These are phyloP conservation scores for Apiospora sp. DNA, from an alignment of 2,329 filamentous ascomycete species.

Conservation along the genomic window DNA sequence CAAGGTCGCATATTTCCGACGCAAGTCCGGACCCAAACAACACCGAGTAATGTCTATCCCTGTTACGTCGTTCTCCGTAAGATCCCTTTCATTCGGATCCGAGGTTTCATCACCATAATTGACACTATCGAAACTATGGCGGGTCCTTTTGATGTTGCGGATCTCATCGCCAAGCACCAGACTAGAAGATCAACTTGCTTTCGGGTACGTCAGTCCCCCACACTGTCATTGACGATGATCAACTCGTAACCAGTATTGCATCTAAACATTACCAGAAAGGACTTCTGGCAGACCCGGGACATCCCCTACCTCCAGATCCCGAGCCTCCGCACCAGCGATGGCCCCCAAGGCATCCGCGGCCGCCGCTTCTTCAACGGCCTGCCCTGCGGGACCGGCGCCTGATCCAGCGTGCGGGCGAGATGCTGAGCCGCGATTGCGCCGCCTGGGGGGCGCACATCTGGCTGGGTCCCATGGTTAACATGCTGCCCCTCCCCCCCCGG, in stretches of 20 bases:
- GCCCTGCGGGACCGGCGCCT: conserved; percentile 60
- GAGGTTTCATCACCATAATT: background rate
- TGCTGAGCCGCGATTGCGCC: conserved; percentile 61
- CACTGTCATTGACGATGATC: background rate
- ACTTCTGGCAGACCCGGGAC: conserved; percentile 15
- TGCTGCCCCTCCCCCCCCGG: conserved; percentile 66
- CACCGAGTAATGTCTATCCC: no score
- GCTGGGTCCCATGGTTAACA: conserved; percentile 70
- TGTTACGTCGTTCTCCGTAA: background rate
- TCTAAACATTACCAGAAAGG: no score
- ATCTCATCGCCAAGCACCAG: background rate
- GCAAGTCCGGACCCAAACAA: background rate
- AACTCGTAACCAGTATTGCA: no score
- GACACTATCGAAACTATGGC: background rate
- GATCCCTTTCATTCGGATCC: background rate
- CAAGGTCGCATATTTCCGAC: background rate
- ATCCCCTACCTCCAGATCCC: background rate
- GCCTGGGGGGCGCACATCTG: conserved; percentile 66
- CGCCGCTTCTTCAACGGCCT: conserved; percentile 75
- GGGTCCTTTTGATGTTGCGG: background rate
- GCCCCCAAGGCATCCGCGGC: conserved; percentile 74
- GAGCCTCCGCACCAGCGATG: conserved; percentile 60
- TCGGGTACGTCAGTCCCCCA: background rate
- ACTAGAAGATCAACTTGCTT: background rate
- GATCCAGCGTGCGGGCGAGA: conserved; percentile 56